Evolutionary conservation across 2,329 filamentous ascomycete genomes (phyloP).

Genomic region (Sarocladium brachiariae): DNA sequence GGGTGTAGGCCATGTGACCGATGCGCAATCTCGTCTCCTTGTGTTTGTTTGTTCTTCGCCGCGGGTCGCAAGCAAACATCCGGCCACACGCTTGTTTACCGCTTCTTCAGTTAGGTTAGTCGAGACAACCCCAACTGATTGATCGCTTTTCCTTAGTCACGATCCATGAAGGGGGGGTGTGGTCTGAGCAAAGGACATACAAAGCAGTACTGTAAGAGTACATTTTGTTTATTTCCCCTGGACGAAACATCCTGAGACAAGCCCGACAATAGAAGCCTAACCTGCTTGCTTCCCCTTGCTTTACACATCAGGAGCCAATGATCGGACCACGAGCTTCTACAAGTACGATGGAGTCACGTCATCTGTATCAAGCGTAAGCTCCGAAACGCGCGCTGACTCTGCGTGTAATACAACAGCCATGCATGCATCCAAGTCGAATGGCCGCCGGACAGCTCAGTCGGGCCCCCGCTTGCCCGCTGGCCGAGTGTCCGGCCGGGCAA

Average conservation of each 20-base stretch:
- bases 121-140: not conserved
- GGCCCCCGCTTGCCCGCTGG: constrained; percentile 2
- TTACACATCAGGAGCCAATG: not conserved
- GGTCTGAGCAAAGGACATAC: not conserved
- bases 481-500: constrained; percentile 3
- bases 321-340: not conserved
- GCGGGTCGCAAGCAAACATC: not conserved
- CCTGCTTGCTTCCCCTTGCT: no score
- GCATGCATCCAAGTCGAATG: not conserved
- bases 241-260: not conserved
- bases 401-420: not conserved
- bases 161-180: not conserved
- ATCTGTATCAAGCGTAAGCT: not conserved
- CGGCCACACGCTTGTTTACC: not conserved
- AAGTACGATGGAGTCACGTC: not conserved
- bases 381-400: not conserved
- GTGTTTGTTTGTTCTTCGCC: not conserved
- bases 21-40: not conserved
- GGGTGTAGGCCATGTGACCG: not conserved
- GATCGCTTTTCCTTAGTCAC: not conserved
- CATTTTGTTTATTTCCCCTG: not conserved
- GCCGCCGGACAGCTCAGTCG: not conserved
- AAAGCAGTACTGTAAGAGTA: no score
- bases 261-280: not conserved
- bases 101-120: not conserved